A percentile compares a stretch with the other conserved stretches of the same genome.
These are phyloP conservation scores for Hygrophorus pudorinus DNA, from an alignment of 768 basidiomycete genomes.

Conservation along the genomic window DNA sequence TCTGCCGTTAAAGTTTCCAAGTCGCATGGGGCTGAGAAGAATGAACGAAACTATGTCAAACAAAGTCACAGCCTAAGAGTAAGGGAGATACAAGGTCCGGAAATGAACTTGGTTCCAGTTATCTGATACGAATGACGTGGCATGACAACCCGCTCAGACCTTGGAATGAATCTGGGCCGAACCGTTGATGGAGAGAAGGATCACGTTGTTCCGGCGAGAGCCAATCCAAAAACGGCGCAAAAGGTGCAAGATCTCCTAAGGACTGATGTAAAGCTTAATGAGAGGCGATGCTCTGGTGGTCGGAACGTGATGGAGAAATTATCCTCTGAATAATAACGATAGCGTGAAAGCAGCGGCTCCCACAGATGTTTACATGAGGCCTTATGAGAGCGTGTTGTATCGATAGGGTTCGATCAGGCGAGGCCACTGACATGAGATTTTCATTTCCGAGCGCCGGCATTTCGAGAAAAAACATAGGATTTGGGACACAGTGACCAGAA, in stretches of 20 bases:
- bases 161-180: conserved; percentile 1
- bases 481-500: not conserved
- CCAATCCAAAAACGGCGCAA: no score
- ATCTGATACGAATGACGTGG: not conserved
- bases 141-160: not conserved
- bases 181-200: not conserved
- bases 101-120: not conserved
- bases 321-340: no score
- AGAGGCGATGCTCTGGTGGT: no score
- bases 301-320: no score
- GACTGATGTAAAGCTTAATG: no score
- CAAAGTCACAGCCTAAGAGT: not conserved
- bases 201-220: not conserved
- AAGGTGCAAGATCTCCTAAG: no score
- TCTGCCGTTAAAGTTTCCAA: not conserved
- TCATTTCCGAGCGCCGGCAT: conserved; percentile 24
- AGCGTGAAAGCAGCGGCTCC: not conserved
- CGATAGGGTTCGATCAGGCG: conserved; percentile 7
- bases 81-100: not conserved
- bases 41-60: not conserved
- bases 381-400: not conserved
- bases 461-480: not conserved
- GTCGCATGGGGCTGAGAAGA: not conserved
- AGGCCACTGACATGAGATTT: conserved; percentile 17
- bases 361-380: not conserved